Evolutionary conservation across 2,329 filamentous ascomycete species (phyloP), one percentile per base, ranked within the genome.

Genomic region (Calonectria fujianensis): DNA sequence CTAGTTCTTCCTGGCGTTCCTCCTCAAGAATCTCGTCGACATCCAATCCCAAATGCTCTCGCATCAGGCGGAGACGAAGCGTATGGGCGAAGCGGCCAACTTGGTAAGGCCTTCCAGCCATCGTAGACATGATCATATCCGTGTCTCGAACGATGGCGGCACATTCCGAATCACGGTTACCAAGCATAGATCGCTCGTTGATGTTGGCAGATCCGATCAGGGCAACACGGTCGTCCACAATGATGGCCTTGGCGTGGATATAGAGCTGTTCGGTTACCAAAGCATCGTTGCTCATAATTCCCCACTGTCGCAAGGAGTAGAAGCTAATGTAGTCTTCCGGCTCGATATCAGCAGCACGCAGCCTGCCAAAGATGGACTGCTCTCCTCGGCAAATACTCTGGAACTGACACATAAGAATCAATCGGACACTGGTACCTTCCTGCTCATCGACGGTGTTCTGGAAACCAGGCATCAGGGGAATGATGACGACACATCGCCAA

Each of bases 201-300:
- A 99, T 98, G 83, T 99, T 99, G 69, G 97, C 97, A 59, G 96
- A 98, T 24, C 97, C 97, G 80, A 99, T 99, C 75, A 99, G 93
- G 27, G 94, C 96, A 73, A 97, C 92, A 41, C 96, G 92, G 82
- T 99, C 97, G 84, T 99, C 97, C 6, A 98, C 96, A 71, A 99
- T 91, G 89, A 98, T 98, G 78, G 94, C 94, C 86, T 99, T 99
- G 75, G 97, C 97, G 82, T 99, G 97, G 72, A 99, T 98, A 83
- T 99, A 99, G 14, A 99, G 90, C 85, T 98, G 97, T 84, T 99
- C 97, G 0, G 97, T 98, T 4, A 97, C 95, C 48, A 98, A 87
- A 72, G 93, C 91, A 78, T 97, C 94, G 76, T 93, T 93, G 39
- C 95, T 95, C 83, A 99, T 96, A 84, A 94, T 94, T 29, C 96